Evolutionary conservation across 164 flowering plant genomes (phyloP), one percentile per base, ranked within the genome.

Genomic region (Magnolia officinalis): DNA sequence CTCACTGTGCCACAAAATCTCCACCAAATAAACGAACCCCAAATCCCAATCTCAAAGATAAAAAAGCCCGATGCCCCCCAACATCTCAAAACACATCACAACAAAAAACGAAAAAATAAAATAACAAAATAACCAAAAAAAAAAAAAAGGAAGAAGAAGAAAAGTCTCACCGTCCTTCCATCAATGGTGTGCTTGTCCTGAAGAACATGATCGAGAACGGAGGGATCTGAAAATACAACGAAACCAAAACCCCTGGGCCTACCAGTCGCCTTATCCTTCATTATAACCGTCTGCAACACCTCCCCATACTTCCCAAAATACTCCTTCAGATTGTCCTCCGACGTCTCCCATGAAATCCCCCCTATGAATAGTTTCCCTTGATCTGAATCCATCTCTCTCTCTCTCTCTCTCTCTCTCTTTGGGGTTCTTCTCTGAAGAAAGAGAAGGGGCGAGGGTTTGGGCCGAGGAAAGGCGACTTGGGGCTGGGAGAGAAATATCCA

Each of bases 271-370:
- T 89, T 90, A 66, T 92, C 97, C 64, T 87, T 84, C 98, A 95
- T 95, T 7, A 95, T 92, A 10, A 88, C 91, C 6, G 97, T 80
- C 84, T 91, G 93, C 71, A 82, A 49, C 45, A 93, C 98, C 63
- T 91, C 95, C 5, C 98, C 98, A 70, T 92, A 95, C 61, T 85
- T 85, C 7, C 81, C 80, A 55, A 95, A 95, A 77, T 95, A 89
- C 64, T 93, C 98, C 80, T 77, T 91, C 45, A 95, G 86, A 81
- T 81, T 89, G 8, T 91, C 99, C 81, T 93, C 97, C 51, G 85
- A 63, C 2, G 98, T 95, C 61, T 95, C 99, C 99, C 98, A 95
- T 61, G 99, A 95, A 52, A 95, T 92, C 82, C 99, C 99, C 1
- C 99, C 99, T 8, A 95, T 87, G 73, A 93, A 95, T 0, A 95